Conservation (phyloP, 2,329 filamentous ascomycete genomes). For the Endocalyx cinctus region DNA sequence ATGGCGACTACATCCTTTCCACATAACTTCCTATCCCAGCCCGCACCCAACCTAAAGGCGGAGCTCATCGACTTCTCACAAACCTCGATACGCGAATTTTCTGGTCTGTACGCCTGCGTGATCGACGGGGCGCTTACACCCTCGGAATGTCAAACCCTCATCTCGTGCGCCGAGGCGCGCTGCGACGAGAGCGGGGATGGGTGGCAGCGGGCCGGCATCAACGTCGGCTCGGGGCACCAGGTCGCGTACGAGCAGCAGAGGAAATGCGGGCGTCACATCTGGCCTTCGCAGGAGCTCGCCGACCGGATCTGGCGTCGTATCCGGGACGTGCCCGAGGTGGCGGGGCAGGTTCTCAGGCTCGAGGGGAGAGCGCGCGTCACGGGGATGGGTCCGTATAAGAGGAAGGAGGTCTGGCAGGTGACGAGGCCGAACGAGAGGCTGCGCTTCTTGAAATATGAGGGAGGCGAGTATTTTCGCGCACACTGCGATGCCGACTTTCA, state of each 20-base stretch:
- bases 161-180: not conserved
- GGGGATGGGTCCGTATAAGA: not conserved
- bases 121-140: not conserved
- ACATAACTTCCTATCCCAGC: constrained; percentile 1
- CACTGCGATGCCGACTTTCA: not conserved
- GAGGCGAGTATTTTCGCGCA: constrained; percentile 1
- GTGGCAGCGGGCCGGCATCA: not conserved
- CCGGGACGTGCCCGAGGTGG: not conserved
- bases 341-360: not conserved
- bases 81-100: not conserved
- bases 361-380: not conserved
- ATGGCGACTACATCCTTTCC: not conserved
- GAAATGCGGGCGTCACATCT: constrained; percentile 1
- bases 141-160: not conserved
- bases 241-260: not conserved
- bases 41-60: not conserved
- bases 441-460: constrained; percentile 1
- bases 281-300: not conserved
- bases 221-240: not conserved
- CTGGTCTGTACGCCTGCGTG: constrained; percentile 1
- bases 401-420: not conserved
- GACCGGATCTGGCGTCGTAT: not conserved
- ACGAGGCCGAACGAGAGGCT: constrained; percentile 1
- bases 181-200: not conserved
- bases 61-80: not conserved